Evolutionary conservation across 129 eudicot species (phyloP).

Genomic region (Chrysanthemum makinoi): DNA sequence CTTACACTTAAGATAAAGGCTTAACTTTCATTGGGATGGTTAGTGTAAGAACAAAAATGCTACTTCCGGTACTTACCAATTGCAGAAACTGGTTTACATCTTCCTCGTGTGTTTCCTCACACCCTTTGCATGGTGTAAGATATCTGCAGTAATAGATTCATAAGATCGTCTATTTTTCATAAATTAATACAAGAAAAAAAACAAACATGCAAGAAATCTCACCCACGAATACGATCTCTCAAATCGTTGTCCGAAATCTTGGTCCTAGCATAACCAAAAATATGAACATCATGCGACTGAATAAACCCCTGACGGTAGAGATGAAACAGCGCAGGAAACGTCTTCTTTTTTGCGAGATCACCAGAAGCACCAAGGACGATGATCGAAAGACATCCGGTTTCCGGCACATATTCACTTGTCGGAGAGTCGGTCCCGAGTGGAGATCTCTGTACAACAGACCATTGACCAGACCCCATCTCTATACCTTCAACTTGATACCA

Average conservation of each 20-base stretch:
- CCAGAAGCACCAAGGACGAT: constrained; percentile 99
- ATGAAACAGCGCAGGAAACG: constrained; percentile 96
- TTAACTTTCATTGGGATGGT: constrained; percentile 3
- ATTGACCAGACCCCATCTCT: constrained; percentile 50
- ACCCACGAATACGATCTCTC: constrained; percentile 90
- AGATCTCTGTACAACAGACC: constrained; percentile 69
- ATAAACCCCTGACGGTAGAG: constrained; percentile 66
- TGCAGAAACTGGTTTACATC: constrained; percentile 65
- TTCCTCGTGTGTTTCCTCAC: constrained; percentile 43
- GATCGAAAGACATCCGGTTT: constrained; percentile 74
- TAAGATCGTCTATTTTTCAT: not conserved
- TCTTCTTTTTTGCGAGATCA: constrained; percentile 98
- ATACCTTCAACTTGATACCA: not conserved
- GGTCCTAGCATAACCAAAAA: constrained; percentile 94
- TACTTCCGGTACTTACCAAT: constrained; percentile 52
- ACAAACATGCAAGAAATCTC: constrained; percentile 33
- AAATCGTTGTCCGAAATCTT: constrained; percentile 68
- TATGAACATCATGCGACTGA: constrained; percentile 76
- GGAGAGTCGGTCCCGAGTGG: constrained; percentile 36
- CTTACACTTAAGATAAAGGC: not conserved
- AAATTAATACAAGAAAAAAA: not conserved
- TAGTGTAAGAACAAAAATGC: not conserved
- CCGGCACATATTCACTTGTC: constrained; percentile 38
- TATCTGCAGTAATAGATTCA: constrained; percentile 45
- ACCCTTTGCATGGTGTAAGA: constrained; percentile 57